phyloP scores from a whole-genome alignment of 768 basidiomycete species.

The Leccinum incarnatum region DNA sequence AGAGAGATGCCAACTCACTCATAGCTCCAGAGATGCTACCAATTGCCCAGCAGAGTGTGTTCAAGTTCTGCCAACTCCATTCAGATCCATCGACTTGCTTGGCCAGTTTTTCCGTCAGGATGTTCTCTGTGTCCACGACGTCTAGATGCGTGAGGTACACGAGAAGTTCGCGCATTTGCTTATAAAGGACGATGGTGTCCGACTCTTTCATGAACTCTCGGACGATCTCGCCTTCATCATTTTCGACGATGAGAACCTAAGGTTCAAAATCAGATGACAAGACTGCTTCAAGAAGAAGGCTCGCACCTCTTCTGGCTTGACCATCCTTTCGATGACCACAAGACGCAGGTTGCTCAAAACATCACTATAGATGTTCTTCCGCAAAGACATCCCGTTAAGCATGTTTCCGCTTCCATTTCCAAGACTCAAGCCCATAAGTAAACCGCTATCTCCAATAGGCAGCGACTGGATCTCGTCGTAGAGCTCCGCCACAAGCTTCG shows the following conservation, averaged over 20 bases:
- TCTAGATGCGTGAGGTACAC: constrained; percentile 98
- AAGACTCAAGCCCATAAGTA: constrained; percentile 87
- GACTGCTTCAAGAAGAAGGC: background rate
- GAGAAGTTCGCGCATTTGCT: constrained; percentile 95
- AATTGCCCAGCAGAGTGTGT: constrained; percentile 99
- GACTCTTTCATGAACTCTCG: constrained; percentile 99
- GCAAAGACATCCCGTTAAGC: constrained; percentile 72
- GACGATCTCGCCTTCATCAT: constrained; percentile 99
- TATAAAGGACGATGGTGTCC: constrained; percentile 98
- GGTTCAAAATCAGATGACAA: constrained; percentile 6
- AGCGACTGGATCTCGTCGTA: constrained; percentile 96
- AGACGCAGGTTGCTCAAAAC: constrained; percentile 91
- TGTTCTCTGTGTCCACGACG: constrained; percentile 93
- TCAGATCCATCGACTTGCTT: constrained; percentile 98
- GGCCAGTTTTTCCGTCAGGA: constrained; percentile 93
- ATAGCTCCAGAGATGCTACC: constrained; percentile 99
- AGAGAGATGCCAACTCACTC: constrained; percentile 59
- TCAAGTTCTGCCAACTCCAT: constrained; percentile 99
- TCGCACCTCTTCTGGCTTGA: constrained; percentile 95
- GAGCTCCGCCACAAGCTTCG: constrained; percentile 91
- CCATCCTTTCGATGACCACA: constrained; percentile 98
- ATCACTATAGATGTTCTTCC: constrained; percentile 95
- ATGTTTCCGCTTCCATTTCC: constrained; percentile 61
- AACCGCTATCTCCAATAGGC: constrained; percentile 81
- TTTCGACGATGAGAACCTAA: constrained; percentile 96